Percentiles rank a stretch among this genome's conserved stretches.
phyloP scores from a whole-genome alignment of 371 early-diverging fungal species.

The Rhizopus delemar region DNA sequence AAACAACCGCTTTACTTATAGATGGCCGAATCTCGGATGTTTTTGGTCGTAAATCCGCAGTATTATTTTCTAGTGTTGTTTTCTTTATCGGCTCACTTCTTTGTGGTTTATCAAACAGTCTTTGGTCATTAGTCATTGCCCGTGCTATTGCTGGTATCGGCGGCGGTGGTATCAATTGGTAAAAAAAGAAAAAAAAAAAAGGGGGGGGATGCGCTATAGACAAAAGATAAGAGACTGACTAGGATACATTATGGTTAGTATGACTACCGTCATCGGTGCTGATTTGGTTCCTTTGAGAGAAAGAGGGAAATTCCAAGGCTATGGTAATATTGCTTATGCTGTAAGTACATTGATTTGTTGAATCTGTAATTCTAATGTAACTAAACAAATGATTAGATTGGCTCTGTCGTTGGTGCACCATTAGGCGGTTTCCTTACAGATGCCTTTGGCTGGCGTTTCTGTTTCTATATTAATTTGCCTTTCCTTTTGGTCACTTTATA shows the following conservation, averaged over 20 bases:
- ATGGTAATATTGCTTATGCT: constrained; percentile 47
- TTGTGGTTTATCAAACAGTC: constrained; percentile 52
- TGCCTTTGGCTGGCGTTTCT: constrained; percentile 64
- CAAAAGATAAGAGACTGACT: too few relatives aligned
- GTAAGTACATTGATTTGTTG: constrained; percentile 20
- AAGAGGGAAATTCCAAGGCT: constrained; percentile 53
- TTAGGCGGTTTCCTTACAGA: constrained; percentile 57
- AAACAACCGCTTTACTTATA: neutral
- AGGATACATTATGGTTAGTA: constrained; percentile 7
- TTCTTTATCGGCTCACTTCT: constrained; percentile 55
- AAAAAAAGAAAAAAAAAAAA: neutral
- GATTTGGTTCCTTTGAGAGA: constrained; percentile 53
- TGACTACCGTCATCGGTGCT: constrained; percentile 45
- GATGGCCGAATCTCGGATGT: constrained; percentile 59
- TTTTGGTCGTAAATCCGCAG: constrained; percentile 62
- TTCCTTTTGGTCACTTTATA: constrained; percentile 51
- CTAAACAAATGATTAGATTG: constrained; percentile 18
- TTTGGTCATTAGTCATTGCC: constrained; percentile 69
- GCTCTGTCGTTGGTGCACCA: constrained; percentile 39
- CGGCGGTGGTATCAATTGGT: constrained; percentile 57
- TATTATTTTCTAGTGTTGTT: constrained; percentile 49
- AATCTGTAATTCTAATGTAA: constrained; percentile 2
- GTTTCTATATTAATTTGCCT: constrained; percentile 81
- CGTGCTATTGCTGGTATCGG: constrained; percentile 78
- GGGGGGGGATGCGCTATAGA: too few relatives aligned